Percentiles rank a stretch among this genome's conserved stretches.
These are phyloP conservation scores for Paramecium sexaurelia DNA, from an alignment of 73 alveolate species.

Conservation along the genomic window DNA sequence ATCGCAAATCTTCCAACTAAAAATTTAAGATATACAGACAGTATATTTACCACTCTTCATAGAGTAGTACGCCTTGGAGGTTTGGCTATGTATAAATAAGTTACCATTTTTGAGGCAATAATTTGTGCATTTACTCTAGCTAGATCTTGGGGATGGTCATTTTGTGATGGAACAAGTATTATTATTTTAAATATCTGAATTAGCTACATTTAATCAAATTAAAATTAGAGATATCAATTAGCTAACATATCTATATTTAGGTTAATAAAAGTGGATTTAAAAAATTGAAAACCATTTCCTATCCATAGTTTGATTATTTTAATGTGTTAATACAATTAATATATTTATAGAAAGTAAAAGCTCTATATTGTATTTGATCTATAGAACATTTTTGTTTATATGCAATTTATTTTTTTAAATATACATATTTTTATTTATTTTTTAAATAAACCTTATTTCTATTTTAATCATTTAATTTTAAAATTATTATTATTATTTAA, in stretches of 20 bases:
- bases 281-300: conserved; percentile 12
- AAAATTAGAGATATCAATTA: not conserved
- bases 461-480: too few species aligned
- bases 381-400: not conserved
- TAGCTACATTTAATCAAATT: conserved; percentile 47
- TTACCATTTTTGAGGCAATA: conserved; percentile 33
- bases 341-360: not conserved
- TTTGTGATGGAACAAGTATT: conserved; percentile 58
- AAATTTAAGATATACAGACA: not conserved
- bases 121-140: not conserved
- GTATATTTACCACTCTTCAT: conserved; percentile 35
- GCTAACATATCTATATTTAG: conserved; percentile 2
- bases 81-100: conserved; percentile 28
- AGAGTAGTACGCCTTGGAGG: conserved; percentile 44
- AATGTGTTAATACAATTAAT: conserved; percentile 15
- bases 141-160: conserved; percentile 56
- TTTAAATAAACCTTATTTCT: too few species aligned
- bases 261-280: conserved; percentile 40
- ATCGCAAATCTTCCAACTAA: not conserved
- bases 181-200: too few species aligned
- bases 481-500: not conserved
- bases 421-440: not conserved
- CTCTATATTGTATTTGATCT: not conserved
- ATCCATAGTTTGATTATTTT: conserved; percentile 37
- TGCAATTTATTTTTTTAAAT: not conserved